Conservation (phyloP, 257 asterid genomes). For the Scutellaria baicalensis region DNA sequence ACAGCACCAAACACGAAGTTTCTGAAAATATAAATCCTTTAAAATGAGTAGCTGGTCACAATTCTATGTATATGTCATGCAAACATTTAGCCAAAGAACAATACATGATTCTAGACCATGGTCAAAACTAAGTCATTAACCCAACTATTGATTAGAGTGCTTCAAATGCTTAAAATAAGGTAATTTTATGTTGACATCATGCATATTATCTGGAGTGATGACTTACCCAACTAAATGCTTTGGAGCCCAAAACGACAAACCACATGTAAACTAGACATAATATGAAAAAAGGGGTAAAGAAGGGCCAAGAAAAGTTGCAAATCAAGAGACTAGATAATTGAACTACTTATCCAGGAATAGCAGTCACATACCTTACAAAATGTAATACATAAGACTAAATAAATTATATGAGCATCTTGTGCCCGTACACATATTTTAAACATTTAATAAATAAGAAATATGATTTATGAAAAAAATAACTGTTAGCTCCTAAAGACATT, state of each 20-base stretch:
- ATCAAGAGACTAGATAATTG: not conserved
- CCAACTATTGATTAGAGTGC: not conserved
- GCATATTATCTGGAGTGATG: not conserved
- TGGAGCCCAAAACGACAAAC: not conserved
- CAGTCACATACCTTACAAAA: not conserved
- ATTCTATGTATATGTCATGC: conserved; percentile 6
- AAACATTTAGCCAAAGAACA: not conserved
- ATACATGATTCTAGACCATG: not conserved
- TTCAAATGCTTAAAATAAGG: not conserved
- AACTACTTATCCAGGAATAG: not conserved
- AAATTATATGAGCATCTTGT: not conserved
- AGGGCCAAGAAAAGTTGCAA: not conserved
- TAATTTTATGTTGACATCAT: not conserved
- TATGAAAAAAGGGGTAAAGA: not conserved
- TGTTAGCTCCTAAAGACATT: not conserved
- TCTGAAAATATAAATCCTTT: conserved; percentile 41
- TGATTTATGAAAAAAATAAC: not conserved
- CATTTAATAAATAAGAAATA: not conserved
- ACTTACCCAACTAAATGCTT: not conserved
- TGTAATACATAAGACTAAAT: not conserved
- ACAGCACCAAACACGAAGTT: conserved; percentile 74
- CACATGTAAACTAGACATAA: not conserved
- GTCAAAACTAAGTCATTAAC: conserved; percentile 1
- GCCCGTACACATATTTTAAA: not conserved
- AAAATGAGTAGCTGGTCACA: conserved; percentile 7